Evolutionary conservation across 345 rosid genomes (phyloP), one percentile per base, ranked within the genome.

Genomic region (Hevea brasiliensis): DNA sequence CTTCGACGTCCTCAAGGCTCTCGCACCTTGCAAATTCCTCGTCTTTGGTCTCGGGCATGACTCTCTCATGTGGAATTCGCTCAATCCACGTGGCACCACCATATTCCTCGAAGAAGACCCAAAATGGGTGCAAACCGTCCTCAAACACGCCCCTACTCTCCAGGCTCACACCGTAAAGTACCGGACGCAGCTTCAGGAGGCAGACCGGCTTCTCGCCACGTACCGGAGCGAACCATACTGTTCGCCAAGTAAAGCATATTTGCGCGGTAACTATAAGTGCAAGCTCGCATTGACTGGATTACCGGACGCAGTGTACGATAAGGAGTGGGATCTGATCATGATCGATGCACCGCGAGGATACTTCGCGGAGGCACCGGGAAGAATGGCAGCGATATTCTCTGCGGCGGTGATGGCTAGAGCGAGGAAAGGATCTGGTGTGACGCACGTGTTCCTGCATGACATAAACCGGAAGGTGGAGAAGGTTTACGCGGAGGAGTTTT

Each of bases 251-350:
- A 87, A 87, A 47, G 89, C 92, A 18, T 88, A 58, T 80, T 75
- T 84, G 3, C 86, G 86, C 29, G 95, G 91, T 48, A 88, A 91
- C 74, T 62, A 75, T 27, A 68, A 74, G 17, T 93, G 98, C 67
- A 85, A 76, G 21, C 71, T 93, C 3, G 97, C 90, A 37, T 59
- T 91, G 81, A 84, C 87, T 6, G 85, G 82, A 4, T 84, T 93
- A 1, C 92, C 98, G n/a, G 94, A 89, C 45, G 90, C 87, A 75
- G 80, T 93, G 4, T 93, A 91, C 77, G 89, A 91, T 6, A 87
- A 80, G 10, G 89, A 89, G 21, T 93, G 98, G 98, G 98, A 93
- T 76, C 76, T 93, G 72, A 91, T 93, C 72, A 85, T 93, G 92
- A 85, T 93, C 72, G 95, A 93, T 48, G 95, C 95, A 35, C 98